Conservation (phyloP, 192 early-diverging fungal genomes). For the Linnemannia hyalina region DNA sequence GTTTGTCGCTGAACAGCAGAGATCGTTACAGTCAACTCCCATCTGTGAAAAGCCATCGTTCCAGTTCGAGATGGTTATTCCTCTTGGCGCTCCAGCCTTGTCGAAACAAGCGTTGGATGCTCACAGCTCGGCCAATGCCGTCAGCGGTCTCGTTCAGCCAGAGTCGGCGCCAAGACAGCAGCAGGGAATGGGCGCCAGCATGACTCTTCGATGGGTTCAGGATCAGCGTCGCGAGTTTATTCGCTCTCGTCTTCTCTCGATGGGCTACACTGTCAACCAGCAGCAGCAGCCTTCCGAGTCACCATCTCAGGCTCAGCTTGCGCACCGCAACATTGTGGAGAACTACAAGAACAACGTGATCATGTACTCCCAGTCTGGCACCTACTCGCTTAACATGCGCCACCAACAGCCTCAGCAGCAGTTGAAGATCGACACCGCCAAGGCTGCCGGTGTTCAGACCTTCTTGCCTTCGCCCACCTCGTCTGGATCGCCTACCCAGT, state of each 20-base stretch:
- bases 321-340: slow-evolving; percentile 19
- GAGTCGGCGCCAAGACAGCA: slow-evolving; percentile 39
- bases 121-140: neutral
- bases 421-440: neutral
- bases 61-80: slow-evolving; percentile 39
- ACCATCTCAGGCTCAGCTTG: neutral
- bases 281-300: slow-evolving; percentile 20
- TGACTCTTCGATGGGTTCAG: slow-evolving; percentile 52
- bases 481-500: slow-evolving; percentile 25
- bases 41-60: slow-evolving; percentile 1
- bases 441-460: neutral
- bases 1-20: slow-evolving; percentile 44
- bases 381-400: slow-evolving; percentile 8
- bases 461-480: slow-evolving; percentile 43
- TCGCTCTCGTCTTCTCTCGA: slow-evolving; percentile 36
- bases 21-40: slow-evolving; percentile 8
- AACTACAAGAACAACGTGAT: slow-evolving; percentile 46
- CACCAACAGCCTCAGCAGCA: slow-evolving; percentile 3
- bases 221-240: slow-evolving; percentile 49
- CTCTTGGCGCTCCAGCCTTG: slow-evolving; percentile 10
- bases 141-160: slow-evolving; percentile 29
- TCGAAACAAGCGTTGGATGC: slow-evolving; percentile 18
- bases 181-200: slow-evolving; percentile 49
- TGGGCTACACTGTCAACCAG: slow-evolving; percentile 32
- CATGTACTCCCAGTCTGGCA: slow-evolving; percentile 17